These are phyloP conservation scores for Dothideomycetes sp. DNA, from an alignment of 2,329 filamentous ascomycete species.

Conservation along the genomic window DNA sequence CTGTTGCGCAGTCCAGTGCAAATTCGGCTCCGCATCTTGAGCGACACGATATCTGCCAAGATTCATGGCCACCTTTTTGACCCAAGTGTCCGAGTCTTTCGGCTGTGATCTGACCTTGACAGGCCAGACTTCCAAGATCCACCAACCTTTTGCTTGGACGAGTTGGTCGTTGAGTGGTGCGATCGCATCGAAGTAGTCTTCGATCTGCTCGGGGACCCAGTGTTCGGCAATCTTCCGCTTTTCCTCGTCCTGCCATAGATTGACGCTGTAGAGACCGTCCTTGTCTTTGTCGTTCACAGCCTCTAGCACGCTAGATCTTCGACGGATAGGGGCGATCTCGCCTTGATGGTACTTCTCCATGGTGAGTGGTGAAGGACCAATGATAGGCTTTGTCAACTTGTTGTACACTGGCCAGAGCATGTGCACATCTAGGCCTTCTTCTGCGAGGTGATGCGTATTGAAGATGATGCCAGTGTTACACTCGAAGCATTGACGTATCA, in stretches of 20 bases:
- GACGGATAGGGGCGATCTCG: constrained; percentile 25
- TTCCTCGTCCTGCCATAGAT: constrained; percentile 18
- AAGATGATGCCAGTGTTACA: constrained; percentile 40
- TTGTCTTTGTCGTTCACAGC: constrained; percentile 18
- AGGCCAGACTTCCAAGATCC: constrained; percentile 37
- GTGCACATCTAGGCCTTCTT: constrained; percentile 35
- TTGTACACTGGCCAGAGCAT: constrained; percentile 33
- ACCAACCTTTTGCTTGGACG: constrained; percentile 31
- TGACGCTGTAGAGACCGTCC: constrained; percentile 19
- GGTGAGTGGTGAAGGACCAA: constrained; percentile 28
- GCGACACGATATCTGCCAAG: constrained; percentile 31
- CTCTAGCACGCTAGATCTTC: constrained; percentile 23
- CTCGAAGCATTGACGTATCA: constrained; percentile 40
- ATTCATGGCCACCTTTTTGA: constrained; percentile 32
- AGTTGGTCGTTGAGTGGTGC: constrained; percentile 35
- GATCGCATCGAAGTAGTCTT: constrained; percentile 37
- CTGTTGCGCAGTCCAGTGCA: constrained; percentile 38
- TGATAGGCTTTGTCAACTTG: constrained; percentile 23
- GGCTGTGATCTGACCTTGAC: constrained; percentile 31
- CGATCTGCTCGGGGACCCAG: constrained; percentile 32
- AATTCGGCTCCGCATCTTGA: constrained; percentile 29
- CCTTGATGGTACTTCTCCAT: constrained; percentile 30
- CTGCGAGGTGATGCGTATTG: constrained; percentile 30
- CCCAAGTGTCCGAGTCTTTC: constrained; percentile 27
- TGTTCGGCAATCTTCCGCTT: constrained; percentile 15